These are phyloP conservation scores for Trypanosoma congolense DNA, from an alignment of 208 protist genomes.

Conservation along the genomic window DNA sequence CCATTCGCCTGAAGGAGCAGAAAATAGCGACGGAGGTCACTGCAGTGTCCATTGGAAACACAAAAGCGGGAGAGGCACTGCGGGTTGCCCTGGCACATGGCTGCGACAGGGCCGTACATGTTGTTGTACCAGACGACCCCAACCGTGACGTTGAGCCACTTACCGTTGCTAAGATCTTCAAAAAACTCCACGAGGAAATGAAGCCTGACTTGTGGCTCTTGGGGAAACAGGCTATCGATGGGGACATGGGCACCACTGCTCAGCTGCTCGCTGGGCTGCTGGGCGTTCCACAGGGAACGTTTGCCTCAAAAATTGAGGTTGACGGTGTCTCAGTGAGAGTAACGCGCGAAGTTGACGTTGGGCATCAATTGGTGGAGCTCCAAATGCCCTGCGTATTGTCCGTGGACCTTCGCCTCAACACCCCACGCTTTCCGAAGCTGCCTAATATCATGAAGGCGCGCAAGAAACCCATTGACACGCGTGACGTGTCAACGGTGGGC, in stretches of 20 bases:
- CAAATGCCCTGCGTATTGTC: constrained; percentile 83
- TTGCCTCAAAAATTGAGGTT: constrained; percentile 87
- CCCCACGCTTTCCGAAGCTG: constrained; percentile 93
- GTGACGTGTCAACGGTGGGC: constrained; percentile 60
- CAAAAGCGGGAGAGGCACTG: constrained; percentile 87
- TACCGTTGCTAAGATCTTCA: constrained; percentile 89
- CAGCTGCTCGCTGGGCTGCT: constrained; percentile 93
- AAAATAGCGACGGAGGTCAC: constrained; percentile 88
- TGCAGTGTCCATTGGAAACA: constrained; percentile 91
- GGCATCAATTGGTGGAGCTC: constrained; percentile 88
- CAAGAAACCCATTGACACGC: constrained; percentile 92
- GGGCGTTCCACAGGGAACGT: constrained; percentile 92
- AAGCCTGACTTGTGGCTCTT: constrained; percentile 87
- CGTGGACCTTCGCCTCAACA: constrained; percentile 93
- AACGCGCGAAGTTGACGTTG: constrained; percentile 93
- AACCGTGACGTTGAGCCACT: constrained; percentile 84
- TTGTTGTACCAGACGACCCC: constrained; percentile 67
- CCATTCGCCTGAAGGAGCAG: constrained; percentile 92
- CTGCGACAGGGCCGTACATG: constrained; percentile 93
- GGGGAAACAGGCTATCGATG: constrained; percentile 97
- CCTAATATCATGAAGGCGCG: constrained; percentile 98
- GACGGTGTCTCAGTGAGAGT: constrained; percentile 77
- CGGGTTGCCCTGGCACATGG: constrained; percentile 94
- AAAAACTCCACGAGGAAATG: constrained; percentile 84
- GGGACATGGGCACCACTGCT: constrained; percentile 91